Base-by-base conservation (phyloP, 2,329 filamentous ascomycete species). In the Huntiella abstrusa region DNA sequence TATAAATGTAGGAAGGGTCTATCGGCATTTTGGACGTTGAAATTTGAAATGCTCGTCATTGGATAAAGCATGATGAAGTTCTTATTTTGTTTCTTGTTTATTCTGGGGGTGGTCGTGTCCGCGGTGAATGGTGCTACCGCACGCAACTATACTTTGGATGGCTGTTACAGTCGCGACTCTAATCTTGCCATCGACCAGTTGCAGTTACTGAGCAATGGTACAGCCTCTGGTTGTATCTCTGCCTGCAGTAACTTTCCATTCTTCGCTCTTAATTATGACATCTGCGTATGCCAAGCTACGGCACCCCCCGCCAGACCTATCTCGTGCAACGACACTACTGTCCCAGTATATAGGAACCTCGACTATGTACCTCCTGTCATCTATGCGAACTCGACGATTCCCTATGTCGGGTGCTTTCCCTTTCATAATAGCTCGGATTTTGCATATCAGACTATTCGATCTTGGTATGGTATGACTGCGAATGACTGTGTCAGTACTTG, bases 321-420 rank as follows among this genome's bases (percentile, higher is more conserved):
- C 12, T 6, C 4, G 11, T 12, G 10, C 15, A 11, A 22, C 6
- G 3, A 28, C 8, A 12, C 5, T 40, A 22, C 17, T n/a, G 8
- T 42, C 10, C 7, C 10, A 5, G 12, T 42, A 8, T 42, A 28
- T 13, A 12, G 10, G 13, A 36, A 47, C 34, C 33, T 41, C 15
- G 33, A 35, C 15, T 47, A 41, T 8, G 41, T 34, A 4, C 19
- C 17, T 4, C 38, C 45, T 5, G 34, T 33, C 8, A 28, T 12
- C 13, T 47, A 41, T 8, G 32, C 35, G 5, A 33, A 16, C 10
- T 13, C 32, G 15, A 41, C n/a, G 0, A 45, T 48, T 15, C 42
- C 47, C 2, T 49, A 49, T 33, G 40, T 49, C 6, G 47, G 47
- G 13, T 49, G 47, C 12, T 41, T 15, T 6, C 22, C 22, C 3